Conservation (phyloP, 371 early-diverging fungal genomes). For the Coemansia linderi region DNA sequence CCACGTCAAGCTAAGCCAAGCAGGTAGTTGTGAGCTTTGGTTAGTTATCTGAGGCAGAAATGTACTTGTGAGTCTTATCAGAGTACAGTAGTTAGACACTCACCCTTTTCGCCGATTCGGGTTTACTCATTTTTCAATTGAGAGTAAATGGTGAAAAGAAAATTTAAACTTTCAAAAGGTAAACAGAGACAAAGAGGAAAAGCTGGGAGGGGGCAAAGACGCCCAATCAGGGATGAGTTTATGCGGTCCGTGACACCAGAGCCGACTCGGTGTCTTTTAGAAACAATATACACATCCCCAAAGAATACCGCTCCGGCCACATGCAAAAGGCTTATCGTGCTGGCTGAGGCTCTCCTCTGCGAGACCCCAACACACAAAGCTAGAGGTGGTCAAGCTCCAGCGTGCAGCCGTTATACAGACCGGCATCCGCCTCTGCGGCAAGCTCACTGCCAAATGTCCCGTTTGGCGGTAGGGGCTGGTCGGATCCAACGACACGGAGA, state of each 20-base stretch:
- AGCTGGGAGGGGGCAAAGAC: not conserved
- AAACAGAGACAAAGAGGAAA: not conserved
- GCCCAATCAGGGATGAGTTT: too few relatives aligned
- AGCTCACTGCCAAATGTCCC: constrained; percentile 16
- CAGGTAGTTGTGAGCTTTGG: not conserved
- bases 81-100: constrained; percentile 1
- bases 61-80: not conserved
- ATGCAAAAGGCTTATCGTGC: too few relatives aligned
- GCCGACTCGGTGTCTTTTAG: too few relatives aligned
- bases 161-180: not conserved
- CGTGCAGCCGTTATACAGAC: constrained; percentile 37
- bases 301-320: too few relatives aligned
- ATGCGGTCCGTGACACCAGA: too few relatives aligned
- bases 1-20: constrained; percentile 24
- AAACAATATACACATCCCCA: too few relatives aligned
- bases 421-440: not conserved
- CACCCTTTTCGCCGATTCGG: constrained; percentile 20
- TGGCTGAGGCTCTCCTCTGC: too few relatives aligned
- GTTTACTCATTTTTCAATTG: constrained; percentile 12
- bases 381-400: constrained; percentile 14
- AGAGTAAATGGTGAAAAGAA: not conserved
- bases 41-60: not conserved
- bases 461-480: constrained; percentile 26
- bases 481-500: constrained; percentile 8
- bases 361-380: not conserved